Evolutionary conservation across 2,329 filamentous ascomycete genomes (phyloP).

Genomic region (Hirsutella rhossiliensis): DNA sequence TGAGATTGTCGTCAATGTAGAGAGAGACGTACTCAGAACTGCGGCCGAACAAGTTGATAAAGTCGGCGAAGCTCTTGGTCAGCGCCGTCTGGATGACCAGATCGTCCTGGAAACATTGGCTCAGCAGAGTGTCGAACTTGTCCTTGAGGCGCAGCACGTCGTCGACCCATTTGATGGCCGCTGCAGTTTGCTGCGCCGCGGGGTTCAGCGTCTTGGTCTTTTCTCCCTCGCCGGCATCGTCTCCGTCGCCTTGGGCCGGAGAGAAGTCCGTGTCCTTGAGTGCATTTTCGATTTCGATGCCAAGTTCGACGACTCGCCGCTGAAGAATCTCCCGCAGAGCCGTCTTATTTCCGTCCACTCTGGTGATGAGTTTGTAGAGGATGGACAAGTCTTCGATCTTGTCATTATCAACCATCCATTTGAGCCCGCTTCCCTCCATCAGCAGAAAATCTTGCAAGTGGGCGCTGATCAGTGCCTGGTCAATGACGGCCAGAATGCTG

Average conservation of each 20-base stretch:
- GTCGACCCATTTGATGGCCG: slow-evolving; percentile 91
- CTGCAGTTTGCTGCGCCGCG: slow-evolving; percentile 68
- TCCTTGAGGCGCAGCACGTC: slow-evolving; percentile 77
- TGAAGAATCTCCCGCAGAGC: slow-evolving; percentile 62
- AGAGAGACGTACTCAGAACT: slow-evolving; percentile 89
- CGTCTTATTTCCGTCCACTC: slow-evolving; percentile 63
- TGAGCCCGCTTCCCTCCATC: slow-evolving; percentile 74
- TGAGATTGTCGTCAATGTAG: slow-evolving; percentile 94
- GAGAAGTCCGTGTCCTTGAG: slow-evolving; percentile 45
- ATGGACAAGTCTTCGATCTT: slow-evolving; percentile 65
- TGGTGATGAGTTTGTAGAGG: slow-evolving; percentile 65
- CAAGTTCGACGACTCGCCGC: slow-evolving; percentile 65
- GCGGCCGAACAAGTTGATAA: slow-evolving; percentile 82
- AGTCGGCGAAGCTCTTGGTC: slow-evolving; percentile 78
- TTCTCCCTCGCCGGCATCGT: slow-evolving; percentile 33
- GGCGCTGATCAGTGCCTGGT: slow-evolving; percentile 64
- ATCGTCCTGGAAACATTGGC: slow-evolving; percentile 60
- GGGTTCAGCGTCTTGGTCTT: slow-evolving; percentile 25
- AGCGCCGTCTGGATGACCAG: slow-evolving; percentile 69
- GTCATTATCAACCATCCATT: slow-evolving; percentile 87
- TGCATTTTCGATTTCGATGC: slow-evolving; percentile 67
- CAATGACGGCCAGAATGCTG: slow-evolving; percentile 67
- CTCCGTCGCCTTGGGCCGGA: slow-evolving; percentile 25
- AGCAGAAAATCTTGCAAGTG: slow-evolving; percentile 74
- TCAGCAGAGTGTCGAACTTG: slow-evolving; percentile 77